phyloP scores from a whole-genome alignment of 495 filamentous ascomycete genomes.

The Hypomontagnella submonticulosa region DNA sequence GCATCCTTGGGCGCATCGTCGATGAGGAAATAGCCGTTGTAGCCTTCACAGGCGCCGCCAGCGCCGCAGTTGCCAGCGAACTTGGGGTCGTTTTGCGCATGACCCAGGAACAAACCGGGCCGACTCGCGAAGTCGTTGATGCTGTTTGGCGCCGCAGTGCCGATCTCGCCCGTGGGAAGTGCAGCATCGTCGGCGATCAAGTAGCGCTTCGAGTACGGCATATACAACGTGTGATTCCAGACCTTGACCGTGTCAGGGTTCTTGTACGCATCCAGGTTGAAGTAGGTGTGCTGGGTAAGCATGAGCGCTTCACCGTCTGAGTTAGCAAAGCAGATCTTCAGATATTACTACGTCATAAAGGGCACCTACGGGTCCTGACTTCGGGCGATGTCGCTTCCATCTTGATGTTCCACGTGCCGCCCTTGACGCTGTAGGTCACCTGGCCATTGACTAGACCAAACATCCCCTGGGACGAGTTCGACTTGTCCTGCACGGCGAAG shows the following conservation, averaged over 20 bases:
- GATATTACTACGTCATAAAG: conserved; percentile 28
- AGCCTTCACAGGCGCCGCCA: conserved; percentile 73
- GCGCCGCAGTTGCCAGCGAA: conserved; percentile 75
- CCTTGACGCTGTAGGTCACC: conserved; percentile 73
- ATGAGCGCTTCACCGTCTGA: conserved; percentile 61
- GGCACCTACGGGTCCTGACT: conserved; percentile 58
- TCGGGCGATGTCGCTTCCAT: conserved; percentile 64
- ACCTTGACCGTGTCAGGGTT: conserved; percentile 67
- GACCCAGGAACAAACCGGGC: conserved; percentile 70
- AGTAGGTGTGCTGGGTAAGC: conserved; percentile 84
- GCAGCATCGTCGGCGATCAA: conserved; percentile 74
- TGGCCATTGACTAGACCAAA: conserved; percentile 76
- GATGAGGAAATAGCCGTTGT: conserved; percentile 81
- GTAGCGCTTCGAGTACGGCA: conserved; percentile 77
- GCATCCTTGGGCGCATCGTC: conserved; percentile 70
- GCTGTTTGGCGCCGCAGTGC: conserved; percentile 63
- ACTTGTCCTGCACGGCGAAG: conserved; percentile 75
- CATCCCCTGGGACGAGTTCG: conserved; percentile 74
- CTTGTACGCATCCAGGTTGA: conserved; percentile 83
- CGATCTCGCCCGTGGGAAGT: conserved; percentile 78
- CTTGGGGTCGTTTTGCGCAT: conserved; percentile 64
- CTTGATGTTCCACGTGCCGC: conserved; percentile 63
- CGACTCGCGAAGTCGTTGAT: conserved; percentile 77
- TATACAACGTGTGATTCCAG: conserved; percentile 75
- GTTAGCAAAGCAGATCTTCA: conserved; percentile 42